Conservation (phyloP, 2,329 filamentous ascomycete genomes). For the Coniochaeta sp. region DNA sequence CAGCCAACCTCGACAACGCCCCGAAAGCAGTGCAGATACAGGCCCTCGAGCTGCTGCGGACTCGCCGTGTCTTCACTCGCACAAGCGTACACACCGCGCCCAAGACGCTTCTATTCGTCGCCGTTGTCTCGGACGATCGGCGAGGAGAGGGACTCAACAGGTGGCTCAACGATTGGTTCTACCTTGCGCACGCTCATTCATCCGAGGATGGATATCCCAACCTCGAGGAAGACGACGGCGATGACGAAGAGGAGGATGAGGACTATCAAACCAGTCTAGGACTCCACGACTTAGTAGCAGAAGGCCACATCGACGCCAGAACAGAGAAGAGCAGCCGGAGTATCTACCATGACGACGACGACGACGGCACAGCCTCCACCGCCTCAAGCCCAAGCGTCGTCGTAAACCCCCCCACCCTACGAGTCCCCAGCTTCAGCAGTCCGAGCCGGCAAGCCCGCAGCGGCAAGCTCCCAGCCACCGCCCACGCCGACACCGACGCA, state of each 20-base stretch:
- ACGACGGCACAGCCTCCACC: constrained; percentile 20
- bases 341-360: constrained; percentile 16
- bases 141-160: constrained; percentile 36
- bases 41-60: constrained; percentile 68
- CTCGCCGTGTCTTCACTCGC: constrained; percentile 68
- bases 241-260: constrained; percentile 17
- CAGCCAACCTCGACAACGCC: constrained; percentile 69
- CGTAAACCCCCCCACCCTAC: constrained; percentile 19
- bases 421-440: neutral
- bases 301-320: neutral
- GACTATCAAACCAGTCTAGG: too few relatives aligned
- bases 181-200: constrained; percentile 79
- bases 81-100: constrained; percentile 68
- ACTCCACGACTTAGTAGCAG: neutral
- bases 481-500: neutral
- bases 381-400: constrained; percentile 39
- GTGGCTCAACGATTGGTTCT: constrained; percentile 74
- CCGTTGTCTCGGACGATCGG: constrained; percentile 49
- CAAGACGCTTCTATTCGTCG: constrained; percentile 71
- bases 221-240: constrained; percentile 51
- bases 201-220: constrained; percentile 66
- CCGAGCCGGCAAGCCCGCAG: neutral
- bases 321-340: constrained; percentile 2
- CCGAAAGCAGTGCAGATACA: constrained; percentile 77
- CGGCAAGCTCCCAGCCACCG: neutral